phyloP scores from a whole-genome alignment of 2,329 filamentous ascomycete species.

The Penicillium sp. region DNA sequence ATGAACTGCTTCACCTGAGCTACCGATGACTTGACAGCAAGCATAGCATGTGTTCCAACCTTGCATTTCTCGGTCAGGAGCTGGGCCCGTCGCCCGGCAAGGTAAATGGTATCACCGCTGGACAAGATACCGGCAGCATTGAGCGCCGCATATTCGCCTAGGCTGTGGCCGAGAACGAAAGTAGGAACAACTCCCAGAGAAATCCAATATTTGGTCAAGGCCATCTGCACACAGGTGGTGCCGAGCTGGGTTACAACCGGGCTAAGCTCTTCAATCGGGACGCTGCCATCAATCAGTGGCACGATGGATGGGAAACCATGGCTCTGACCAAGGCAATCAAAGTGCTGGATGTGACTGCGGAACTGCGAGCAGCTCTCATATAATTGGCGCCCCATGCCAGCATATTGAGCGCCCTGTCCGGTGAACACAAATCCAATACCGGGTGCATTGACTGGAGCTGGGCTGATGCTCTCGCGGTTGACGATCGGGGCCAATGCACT shows the following conservation, averaged over 20 bases:
- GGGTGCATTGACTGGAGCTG: constrained; percentile 21
- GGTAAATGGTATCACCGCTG: constrained; percentile 50
- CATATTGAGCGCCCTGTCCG: constrained; percentile 40
- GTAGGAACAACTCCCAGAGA: constrained; percentile 30
- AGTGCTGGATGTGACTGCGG: constrained; percentile 30
- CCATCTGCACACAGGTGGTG: constrained; percentile 42
- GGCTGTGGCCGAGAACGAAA: constrained; percentile 29
- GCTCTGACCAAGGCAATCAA: constrained; percentile 30
- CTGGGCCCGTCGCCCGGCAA: constrained; percentile 57
- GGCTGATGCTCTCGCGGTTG: constrained; percentile 19
- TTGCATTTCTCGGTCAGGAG: constrained; percentile 42
- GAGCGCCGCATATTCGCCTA: constrained; percentile 42
- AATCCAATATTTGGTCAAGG: constrained; percentile 34
- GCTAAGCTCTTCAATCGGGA: constrained; percentile 19
- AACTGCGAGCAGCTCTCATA: constrained; percentile 27
- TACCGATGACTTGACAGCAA: constrained; percentile 42
- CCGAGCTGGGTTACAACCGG: constrained; percentile 40
- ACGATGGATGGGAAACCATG: constrained; percentile 32
- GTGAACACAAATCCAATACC: constrained; percentile 33
- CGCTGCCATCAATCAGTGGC: constrained; percentile 26
- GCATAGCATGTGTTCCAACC: constrained; percentile 44
- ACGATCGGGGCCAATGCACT: constrained; percentile 17
- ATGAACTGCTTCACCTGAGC: constrained; percentile 33
- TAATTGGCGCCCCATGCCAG: constrained; percentile 31
- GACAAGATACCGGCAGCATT: constrained; percentile 37